phyloP scores from a whole-genome alignment of 371 early-diverging fungal species.

The Mucor sp. region DNA sequence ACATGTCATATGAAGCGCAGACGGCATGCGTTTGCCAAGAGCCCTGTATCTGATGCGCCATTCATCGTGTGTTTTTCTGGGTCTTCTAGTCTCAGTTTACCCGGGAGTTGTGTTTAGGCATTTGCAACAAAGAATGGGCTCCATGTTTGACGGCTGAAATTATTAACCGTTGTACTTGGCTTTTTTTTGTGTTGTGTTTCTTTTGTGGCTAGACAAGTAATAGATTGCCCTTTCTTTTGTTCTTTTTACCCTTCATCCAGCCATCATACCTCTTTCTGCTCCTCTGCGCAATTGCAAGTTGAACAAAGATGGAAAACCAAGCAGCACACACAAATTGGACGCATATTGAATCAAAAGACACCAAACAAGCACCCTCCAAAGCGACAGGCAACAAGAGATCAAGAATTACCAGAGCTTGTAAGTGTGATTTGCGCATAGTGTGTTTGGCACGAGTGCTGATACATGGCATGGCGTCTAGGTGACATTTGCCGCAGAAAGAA shows the following conservation, averaged over 20 bases:
- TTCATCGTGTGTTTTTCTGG: background rate
- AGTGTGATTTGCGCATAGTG: background rate
- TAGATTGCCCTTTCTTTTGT: background rate
- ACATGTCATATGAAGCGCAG: background rate
- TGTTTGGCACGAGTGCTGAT: background rate
- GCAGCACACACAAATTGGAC: background rate
- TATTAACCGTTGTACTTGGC: background rate
- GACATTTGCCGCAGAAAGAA: constrained; percentile 52
- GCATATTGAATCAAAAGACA: background rate
- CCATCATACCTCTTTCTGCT: too few relatives aligned
- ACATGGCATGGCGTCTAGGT: constrained; percentile 19
- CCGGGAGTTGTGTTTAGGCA: background rate
- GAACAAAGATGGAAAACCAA: background rate
- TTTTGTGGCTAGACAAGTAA: background rate
- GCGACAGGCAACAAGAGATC: constrained; percentile 24
- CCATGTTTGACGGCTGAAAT: constrained; percentile 2
- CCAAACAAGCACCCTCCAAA: background rate
- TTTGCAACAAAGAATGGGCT: background rate
- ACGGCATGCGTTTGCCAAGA: background rate
- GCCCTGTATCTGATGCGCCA: background rate
- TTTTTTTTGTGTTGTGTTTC: background rate
- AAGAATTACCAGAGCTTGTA: constrained; percentile 41
- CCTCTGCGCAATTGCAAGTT: background rate
- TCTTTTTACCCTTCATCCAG: background rate
- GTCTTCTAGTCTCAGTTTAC: background rate